These are phyloP conservation scores for Ophiostoma populinum DNA, from an alignment of 2,329 filamentous ascomycete species.

Conservation along the genomic window DNA sequence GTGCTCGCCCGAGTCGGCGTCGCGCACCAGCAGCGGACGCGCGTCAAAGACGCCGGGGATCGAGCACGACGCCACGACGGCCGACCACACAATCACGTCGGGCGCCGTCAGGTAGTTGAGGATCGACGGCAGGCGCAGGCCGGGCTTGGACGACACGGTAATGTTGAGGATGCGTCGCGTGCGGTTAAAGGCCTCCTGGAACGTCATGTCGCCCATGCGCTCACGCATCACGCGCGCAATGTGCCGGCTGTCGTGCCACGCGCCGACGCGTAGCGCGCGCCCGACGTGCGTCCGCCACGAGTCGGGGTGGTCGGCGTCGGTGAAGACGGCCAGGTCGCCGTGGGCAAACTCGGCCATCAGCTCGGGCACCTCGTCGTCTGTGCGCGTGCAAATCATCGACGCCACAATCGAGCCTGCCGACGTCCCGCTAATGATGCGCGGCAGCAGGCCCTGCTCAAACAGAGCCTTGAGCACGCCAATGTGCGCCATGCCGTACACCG, in stretches of 20 bases:
- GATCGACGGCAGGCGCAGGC: conserved; percentile 72
- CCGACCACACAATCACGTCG: conserved; percentile 92
- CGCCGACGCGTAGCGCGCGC: conserved; percentile 63
- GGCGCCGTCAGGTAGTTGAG: conserved; percentile 89
- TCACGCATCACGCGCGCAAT: conserved; percentile 65
- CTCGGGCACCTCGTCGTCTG: conserved; percentile 58
- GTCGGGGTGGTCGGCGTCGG: conserved; percentile 39
- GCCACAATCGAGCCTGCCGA: conserved; percentile 80
- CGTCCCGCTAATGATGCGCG: conserved; percentile 73
- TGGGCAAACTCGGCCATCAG: conserved; percentile 56
- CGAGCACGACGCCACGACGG: conserved; percentile 88
- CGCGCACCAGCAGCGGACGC: conserved; percentile 65
- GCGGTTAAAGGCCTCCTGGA: conserved; percentile 91
- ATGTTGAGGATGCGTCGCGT: conserved; percentile 86
- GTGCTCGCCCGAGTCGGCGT: conserved; percentile 60
- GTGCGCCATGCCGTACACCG: conserved; percentile 83
- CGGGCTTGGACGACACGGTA: conserved; percentile 71
- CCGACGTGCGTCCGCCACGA: conserved; percentile 51
- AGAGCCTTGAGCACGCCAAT: conserved; percentile 74
- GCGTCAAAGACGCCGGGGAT: conserved; percentile 75
- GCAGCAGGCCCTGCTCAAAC: conserved; percentile 56
- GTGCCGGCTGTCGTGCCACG: conserved; percentile 71
- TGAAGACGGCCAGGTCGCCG: conserved; percentile 69
- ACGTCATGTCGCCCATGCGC: conserved; percentile 76
- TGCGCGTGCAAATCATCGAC: conserved; percentile 60